Percentiles rank a stretch among this genome's conserved stretches.
These are phyloP conservation scores for Aspergillus piperis DNA, from an alignment of 2,329 filamentous ascomycete species.

Conservation along the genomic window DNA sequence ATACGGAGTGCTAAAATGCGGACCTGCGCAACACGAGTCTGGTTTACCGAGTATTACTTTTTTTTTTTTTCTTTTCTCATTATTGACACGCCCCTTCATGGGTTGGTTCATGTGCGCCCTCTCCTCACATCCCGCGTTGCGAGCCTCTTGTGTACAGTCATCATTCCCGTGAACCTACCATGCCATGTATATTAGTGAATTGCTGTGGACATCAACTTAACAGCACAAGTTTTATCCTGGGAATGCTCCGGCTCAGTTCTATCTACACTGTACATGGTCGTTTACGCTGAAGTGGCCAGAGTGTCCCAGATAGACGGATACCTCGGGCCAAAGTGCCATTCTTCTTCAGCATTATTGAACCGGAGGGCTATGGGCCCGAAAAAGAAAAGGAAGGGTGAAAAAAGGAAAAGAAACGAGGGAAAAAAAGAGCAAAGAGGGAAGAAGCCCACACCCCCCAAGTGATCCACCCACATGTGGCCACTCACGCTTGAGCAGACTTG, in stretches of 20 bases:
- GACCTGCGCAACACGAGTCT: slow-evolving; percentile 3
- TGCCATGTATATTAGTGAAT: neutral
- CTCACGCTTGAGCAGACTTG: slow-evolving; percentile 2
- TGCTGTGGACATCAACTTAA: too few species aligned
- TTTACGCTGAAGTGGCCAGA: neutral
- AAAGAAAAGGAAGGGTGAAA: neutral
- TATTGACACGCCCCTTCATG: slow-evolving; percentile 16
- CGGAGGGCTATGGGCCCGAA: slow-evolving; percentile 2
- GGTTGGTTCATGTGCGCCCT: slow-evolving; percentile 7
- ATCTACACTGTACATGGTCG: too few species aligned
- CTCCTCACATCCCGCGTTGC: slow-evolving; percentile 15
- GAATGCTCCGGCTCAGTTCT: too few species aligned
- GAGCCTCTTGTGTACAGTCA: neutral
- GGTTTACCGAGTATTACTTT: slow-evolving; percentile 7
- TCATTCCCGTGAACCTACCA: neutral
- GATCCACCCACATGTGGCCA: slow-evolving; percentile 7
- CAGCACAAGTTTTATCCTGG: too few species aligned
- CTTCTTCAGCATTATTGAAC: slow-evolving; percentile 7
- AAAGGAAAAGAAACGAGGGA: neutral
- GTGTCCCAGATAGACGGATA: neutral
- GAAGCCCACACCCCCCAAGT: neutral
- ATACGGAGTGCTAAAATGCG: neutral
- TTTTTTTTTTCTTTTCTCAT: too few species aligned
- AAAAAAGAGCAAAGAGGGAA: neutral
- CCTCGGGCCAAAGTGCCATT: neutral